Base-by-base conservation (phyloP, 2,329 filamentous ascomycete genomes). In the Spiromastix sp. region DNA sequence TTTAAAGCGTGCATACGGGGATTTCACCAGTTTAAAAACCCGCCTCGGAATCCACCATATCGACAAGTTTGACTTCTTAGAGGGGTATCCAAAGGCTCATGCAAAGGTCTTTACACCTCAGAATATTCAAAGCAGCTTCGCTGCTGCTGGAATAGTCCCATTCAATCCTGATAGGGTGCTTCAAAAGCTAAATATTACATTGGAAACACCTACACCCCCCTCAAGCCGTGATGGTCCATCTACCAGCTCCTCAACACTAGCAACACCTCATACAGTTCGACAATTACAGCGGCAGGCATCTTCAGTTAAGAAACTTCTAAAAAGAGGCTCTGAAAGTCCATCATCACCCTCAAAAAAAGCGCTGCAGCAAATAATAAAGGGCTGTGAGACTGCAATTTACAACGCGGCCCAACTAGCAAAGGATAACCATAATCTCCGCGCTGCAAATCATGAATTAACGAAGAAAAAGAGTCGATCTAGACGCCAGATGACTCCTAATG, bases 81-180 rank as follows among this genome's bases (percentile, higher is more conserved):
- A 37, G 24, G 27, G 8, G 5, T 37, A 32, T 26, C 18, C 35
- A 19, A 21, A 19, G 19, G 35, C 29, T 25, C 2, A 15, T 5
- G 32, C 7, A 5, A 15, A 25, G 12, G 28, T 15, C 19, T 37
- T 32, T 26, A 37, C n/a, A 22, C 10, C 29, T 32, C 28, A 37
- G 21, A 37, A 13, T 22, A 37, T 37, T 27, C 19, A 37, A 32
- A 37, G 15, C 27, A 18, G 20, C 29, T 37, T 37, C 19, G 32
- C 4, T 2, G 29, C 21, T 21, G 19, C 29, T 37, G 35, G 20
- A 16, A 26, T 37, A 16, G 20, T 15, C 1, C 18, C 27, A 2
- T 37, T 22, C 19, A 3, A 32, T 13, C 18, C 28, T 19, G 19
- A 37, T 19, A 5, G 24, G 4, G 20, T 37, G 9, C 2, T 37